These are phyloP conservation scores for Boletus pseudo-olivaceus DNA, from an alignment of 768 basidiomycete genomes.

Conservation along the genomic window DNA sequence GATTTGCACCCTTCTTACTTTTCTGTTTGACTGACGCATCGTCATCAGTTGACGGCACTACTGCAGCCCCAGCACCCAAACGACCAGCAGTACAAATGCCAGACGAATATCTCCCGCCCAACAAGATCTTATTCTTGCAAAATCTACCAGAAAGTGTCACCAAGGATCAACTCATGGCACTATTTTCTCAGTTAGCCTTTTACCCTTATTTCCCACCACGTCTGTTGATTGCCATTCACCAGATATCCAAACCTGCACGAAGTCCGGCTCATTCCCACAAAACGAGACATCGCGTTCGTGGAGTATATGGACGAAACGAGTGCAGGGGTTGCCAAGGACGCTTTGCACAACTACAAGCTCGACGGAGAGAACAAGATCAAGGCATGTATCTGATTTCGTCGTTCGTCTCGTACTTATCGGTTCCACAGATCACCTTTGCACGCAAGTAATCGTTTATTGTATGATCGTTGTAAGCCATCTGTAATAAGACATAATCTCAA, in stretches of 20 bases:
- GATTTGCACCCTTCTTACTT: neutral
- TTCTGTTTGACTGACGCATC: slow-evolving; percentile 1
- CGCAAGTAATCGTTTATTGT: slow-evolving; percentile 52
- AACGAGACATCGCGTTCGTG: slow-evolving; percentile 97
- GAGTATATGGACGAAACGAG: slow-evolving; percentile 93
- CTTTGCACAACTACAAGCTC: slow-evolving; percentile 95
- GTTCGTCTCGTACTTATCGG: slow-evolving; percentile 1
- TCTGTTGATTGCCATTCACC: slow-evolving; percentile 1
- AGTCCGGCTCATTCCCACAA: slow-evolving; percentile 97
- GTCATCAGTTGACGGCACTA: slow-evolving; percentile 61
- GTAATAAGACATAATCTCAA: slow-evolving; percentile 29
- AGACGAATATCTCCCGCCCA: slow-evolving; percentile 98
- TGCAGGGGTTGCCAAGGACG: slow-evolving; percentile 90
- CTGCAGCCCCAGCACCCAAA: slow-evolving; percentile 63
- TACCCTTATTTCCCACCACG: neutral
- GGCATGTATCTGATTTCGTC: slow-evolving; percentile 39
- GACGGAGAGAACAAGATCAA: slow-evolving; percentile 99
- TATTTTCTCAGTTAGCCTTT: slow-evolving; percentile 82
- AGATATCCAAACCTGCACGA: slow-evolving; percentile 96
- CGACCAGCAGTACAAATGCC: slow-evolving; percentile 94
- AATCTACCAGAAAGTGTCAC: slow-evolving; percentile 92
- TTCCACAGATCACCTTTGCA: slow-evolving; percentile 64
- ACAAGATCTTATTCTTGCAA: slow-evolving; percentile 98
- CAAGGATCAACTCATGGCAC: slow-evolving; percentile 84
- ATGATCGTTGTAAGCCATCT: slow-evolving; percentile 27